These are phyloP conservation scores for Trametes cubensis DNA, from an alignment of 768 basidiomycete species.

Conservation along the genomic window DNA sequence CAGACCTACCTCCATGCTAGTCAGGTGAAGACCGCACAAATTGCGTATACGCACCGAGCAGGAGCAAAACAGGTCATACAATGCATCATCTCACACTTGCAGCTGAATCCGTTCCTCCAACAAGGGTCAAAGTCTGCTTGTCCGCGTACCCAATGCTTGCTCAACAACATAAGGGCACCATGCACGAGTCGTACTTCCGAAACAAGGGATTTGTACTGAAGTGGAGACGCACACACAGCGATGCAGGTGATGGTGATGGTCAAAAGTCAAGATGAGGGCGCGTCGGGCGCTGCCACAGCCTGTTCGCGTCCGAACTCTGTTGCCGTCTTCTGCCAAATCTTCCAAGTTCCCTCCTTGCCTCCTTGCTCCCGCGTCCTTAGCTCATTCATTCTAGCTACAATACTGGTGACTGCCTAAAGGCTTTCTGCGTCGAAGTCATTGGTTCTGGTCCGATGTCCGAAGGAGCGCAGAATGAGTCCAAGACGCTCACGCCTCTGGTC, in stretches of 20 bases:
- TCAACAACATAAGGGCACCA: too few relatives aligned
- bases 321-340: neutral
- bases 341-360: neutral
- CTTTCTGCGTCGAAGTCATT: neutral
- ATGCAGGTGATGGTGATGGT: neutral
- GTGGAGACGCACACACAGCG: too few relatives aligned
- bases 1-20: too few relatives aligned
- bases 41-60: too few relatives aligned
- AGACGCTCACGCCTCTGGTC: constrained; percentile 14
- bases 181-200: too few relatives aligned
- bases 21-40: too few relatives aligned
- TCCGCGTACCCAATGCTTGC: too few relatives aligned
- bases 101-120: too few relatives aligned
- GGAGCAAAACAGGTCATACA: too few relatives aligned
- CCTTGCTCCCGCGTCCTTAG: neutral
- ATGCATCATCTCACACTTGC: too few relatives aligned
- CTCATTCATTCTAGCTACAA: neutral
- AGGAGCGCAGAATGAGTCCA: constrained; percentile 7
- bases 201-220: too few relatives aligned
- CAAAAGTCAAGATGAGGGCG: neutral
- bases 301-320: neutral
- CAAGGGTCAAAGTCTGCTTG: too few relatives aligned
- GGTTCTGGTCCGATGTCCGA: constrained; percentile 7
- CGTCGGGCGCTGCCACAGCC: neutral
- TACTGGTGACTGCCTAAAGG: neutral